Conservation (phyloP, 2,329 filamentous ascomycete species). For the Hirsutella thompsonii region DNA sequence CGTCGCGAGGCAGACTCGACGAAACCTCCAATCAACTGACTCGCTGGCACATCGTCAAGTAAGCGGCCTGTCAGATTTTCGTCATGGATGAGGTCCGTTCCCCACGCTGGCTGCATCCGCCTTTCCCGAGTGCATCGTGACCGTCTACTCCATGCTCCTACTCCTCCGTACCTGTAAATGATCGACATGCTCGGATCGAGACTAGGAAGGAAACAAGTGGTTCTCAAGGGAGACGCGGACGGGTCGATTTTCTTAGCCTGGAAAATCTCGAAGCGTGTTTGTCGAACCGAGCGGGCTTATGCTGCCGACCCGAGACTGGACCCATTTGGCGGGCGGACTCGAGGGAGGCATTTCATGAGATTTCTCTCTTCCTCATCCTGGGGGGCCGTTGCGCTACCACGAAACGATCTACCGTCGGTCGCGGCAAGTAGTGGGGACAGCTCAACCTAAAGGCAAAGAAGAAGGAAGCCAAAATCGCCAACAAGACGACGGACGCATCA, state of each 20-base stretch:
- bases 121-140: not conserved
- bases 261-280: not conserved
- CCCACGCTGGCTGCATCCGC: not conserved
- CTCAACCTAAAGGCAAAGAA: not conserved
- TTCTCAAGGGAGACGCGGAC: constrained; percentile 6
- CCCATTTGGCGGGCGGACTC: no score
- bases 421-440: not conserved
- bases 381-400: not conserved
- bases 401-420: not conserved
- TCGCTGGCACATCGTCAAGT: no score
- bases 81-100: constrained; percentile 1
- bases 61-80: not conserved
- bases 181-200: constrained; percentile 10
- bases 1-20: no score
- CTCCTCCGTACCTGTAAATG: not conserved
- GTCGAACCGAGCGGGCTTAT: not conserved
- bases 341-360: not conserved
- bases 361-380: not conserved
- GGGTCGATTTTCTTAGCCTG: constrained; percentile 9
- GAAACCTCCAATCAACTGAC: no score
- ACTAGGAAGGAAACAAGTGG: constrained; percentile 8
- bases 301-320: not conserved
- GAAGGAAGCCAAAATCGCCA: not conserved
- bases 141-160: not conserved
- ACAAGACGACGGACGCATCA: not conserved